phyloP scores from a whole-genome alignment of 192 early-diverging fungal genomes.

The Backusella macrospora region DNA sequence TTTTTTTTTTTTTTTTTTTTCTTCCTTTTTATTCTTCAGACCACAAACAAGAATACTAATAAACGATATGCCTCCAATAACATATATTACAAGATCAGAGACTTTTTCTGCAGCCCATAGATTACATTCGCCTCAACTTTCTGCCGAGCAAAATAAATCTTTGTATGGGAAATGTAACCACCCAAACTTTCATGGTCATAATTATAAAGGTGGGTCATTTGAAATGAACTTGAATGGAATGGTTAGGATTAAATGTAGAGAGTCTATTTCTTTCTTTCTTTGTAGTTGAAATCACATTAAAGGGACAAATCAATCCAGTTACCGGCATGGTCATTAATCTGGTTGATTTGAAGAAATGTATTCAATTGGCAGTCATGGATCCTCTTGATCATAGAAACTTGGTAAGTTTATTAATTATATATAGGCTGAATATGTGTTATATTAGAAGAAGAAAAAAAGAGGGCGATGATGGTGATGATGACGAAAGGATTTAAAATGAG shows the following conservation, averaged over 20 bases:
- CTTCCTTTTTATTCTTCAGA: neutral
- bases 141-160: conserved; percentile 68
- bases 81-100: conserved; percentile 75
- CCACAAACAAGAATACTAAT: neutral
- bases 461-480: neutral
- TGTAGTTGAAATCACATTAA: conserved; percentile 70
- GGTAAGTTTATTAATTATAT: conserved; percentile 42
- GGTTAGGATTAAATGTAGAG: no score
- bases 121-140: conserved; percentile 75
- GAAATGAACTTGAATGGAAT: neutral
- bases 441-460: neutral
- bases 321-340: conserved; percentile 93
- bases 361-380: conserved; percentile 74
- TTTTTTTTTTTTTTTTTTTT: neutral
- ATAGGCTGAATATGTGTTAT: no score
- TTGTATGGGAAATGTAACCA: conserved; percentile 92
- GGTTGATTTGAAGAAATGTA: conserved; percentile 75
- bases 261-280: no score
- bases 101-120: conserved; percentile 91
- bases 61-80: conserved; percentile 48
- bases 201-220: conserved; percentile 68
- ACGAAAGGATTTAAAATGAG: no score
- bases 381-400: conserved; percentile 86
- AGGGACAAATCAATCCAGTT: conserved; percentile 70
- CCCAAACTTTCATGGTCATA: conserved; percentile 86